Evolutionary conservation across 2,329 filamentous ascomycete genomes (phyloP), one percentile per base, ranked within the genome.

Genomic region (Fusarium kyushuense): DNA sequence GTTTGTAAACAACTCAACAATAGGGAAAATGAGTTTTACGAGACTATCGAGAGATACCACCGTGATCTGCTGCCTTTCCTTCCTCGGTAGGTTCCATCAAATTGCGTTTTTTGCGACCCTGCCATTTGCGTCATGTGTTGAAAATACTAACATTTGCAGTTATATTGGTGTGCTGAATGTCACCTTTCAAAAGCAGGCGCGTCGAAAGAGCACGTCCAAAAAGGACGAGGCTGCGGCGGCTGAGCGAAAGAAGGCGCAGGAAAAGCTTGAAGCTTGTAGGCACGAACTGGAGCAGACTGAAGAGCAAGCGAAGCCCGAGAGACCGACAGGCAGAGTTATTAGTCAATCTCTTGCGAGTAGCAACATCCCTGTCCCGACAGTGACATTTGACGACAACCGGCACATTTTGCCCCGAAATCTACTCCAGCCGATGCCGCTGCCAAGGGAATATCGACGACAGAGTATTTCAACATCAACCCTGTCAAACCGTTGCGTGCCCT

Each of bases 1-100:
- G 94, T 99, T 13, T 99, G 96, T 84, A 99, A 99, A 80, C 94
- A 97, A 80, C 87, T 99, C 75, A 99, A 97, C 79, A 99, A 97
- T 78, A 88, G 95, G 75, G 96, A 99, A 77, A 99, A 99, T 79
- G 93, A 97, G 80, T 99, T 99, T 77, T 99, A 99, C 79, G 96
- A 99, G 80, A 96, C 91, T 55, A 93, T 98, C 74, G 96, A 99
- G 82, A 89, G 89, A 74, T 89, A 93, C 71, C 95, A 99, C 79
- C 92, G 94, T 68, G 92, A 97, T 76, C 85, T 99, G 74, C 83
- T 99, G 62, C 89, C 92, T 41, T 99, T 98, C 77, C 84, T 99
- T 68, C 96, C 96, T 69, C 93, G 94, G 90, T 92, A 82, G 67
- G 83, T 76, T 48, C 54, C 47, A 38, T 56, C 61, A 33, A 47